Evolutionary conservation across 1,284 basidiomycete species (phyloP), one percentile per base, ranked within the genome.

Genomic region (Singerocomus rubriflavus): DNA sequence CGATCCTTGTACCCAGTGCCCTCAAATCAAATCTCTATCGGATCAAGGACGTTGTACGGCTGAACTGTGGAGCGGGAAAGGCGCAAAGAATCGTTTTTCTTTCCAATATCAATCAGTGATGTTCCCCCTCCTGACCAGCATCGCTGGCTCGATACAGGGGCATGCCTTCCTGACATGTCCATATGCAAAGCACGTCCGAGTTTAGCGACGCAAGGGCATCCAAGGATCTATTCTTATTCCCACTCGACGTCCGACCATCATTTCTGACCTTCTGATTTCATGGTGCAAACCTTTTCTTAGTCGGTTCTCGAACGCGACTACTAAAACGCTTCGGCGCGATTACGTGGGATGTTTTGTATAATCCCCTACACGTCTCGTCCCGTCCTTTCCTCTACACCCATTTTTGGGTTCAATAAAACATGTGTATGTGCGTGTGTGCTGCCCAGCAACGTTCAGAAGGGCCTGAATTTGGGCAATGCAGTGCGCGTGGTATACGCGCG

Each of bases 1-100:
- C 85, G 32, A 74, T 79, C 38, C 79, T 79, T 49, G 82, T 83
- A 3, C 76, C 77, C 55, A 80, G 79, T 17, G 79, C 83, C 6
- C 21, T 81, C 77, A 0, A 80, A 58, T 75, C 75, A 12, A 76
- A 81, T 54, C 61, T 85, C 48, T 84, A 79, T 76, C 33, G 70
- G 73, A 26, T 77, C 76, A 33, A 74, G 82, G 46, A 75, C 74
- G 14, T 64, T 84, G 4, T 82, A 84, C 57, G 78, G 76, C 37
- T 71, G 84, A 14, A 76, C 81, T 0, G 66, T 78, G n/a, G 74
- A 79, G 41, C 74, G 76, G 2, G 21, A 21, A 75, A 83, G 47
- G 81, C 82, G 0, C 83, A 84, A 1, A 65, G 62, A 26, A 63
- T 82, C 41, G 21, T 21, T 21, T 21, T 21, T 21, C 80, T 88